Percentiles rank a stretch among this genome's conserved stretches.
Evolutionary conservation across 306 rosid genomes (phyloP).

Genomic region (Quercus gilva): DNA sequence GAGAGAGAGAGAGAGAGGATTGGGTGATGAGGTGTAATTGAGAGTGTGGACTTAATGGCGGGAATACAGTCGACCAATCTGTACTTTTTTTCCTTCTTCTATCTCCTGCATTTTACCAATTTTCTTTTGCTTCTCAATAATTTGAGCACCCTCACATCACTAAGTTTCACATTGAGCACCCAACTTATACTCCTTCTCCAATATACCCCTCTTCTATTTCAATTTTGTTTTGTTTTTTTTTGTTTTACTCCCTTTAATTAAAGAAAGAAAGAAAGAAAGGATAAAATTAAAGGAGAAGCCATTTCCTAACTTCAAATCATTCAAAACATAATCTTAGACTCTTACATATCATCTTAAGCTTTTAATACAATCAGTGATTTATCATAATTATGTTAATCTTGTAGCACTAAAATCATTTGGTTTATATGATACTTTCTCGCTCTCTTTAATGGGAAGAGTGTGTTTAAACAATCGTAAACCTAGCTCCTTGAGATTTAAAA

Average conservation of each 20-base stretch:
- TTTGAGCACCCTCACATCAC: constrained; percentile 43
- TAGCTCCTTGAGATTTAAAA: too few relatives aligned
- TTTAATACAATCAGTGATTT: too few relatives aligned
- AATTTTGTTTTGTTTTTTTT: background rate
- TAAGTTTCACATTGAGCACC: constrained; percentile 27
- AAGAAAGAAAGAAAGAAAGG: too few relatives aligned
- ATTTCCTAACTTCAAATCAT: too few relatives aligned
- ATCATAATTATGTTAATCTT: too few relatives aligned
- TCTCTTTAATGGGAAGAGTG: too few relatives aligned
- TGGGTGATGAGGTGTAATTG: constrained; percentile 28
- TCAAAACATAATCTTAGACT: too few relatives aligned
- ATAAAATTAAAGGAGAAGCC: too few relatives aligned
- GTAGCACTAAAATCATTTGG: too few relatives aligned
- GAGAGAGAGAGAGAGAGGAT: constrained; percentile 8
- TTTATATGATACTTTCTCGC: too few relatives aligned
- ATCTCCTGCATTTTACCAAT: constrained; percentile 42
- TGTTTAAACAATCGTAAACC: too few relatives aligned
- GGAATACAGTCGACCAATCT: constrained; percentile 64
- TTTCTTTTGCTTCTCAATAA: constrained; percentile 15
- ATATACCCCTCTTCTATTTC: background rate
- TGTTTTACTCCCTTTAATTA: background rate
- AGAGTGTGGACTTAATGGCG: constrained; percentile 56
- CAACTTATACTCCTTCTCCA: constrained; percentile 41
- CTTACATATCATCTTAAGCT: too few relatives aligned
- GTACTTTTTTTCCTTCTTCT: constrained; percentile 19